Evolutionary conservation across 805 yeast species (phyloP).

Genomic region (Vanderwaltozyma tropicalis): DNA sequence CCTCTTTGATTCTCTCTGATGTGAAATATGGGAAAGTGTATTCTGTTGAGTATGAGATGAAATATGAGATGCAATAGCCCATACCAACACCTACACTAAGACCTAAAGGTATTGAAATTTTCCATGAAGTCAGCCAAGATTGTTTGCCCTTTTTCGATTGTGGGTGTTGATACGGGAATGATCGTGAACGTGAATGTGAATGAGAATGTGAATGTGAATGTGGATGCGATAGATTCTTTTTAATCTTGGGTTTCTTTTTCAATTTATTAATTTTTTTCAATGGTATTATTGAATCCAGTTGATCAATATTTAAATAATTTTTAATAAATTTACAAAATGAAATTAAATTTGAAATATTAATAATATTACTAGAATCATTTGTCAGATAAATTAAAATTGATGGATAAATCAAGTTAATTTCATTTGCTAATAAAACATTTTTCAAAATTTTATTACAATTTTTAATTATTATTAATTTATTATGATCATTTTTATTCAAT

Average conservation of each 20-base stretch:
- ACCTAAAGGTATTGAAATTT: slow-evolving; percentile 18
- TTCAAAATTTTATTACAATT: slow-evolving; percentile 1
- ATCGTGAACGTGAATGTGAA: too few relatives aligned
- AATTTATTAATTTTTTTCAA: too few relatives aligned
- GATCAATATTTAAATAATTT: too few relatives aligned
- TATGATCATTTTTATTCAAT: background rate
- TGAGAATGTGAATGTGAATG: too few relatives aligned
- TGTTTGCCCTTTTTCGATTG: background rate
- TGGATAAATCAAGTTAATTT: background rate
- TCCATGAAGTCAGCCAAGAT: slow-evolving; percentile 16
- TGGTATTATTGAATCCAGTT: too few relatives aligned
- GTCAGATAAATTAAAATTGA: background rate
- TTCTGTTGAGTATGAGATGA: slow-evolving; percentile 5
- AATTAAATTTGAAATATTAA: background rate
- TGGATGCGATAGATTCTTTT: too few relatives aligned
- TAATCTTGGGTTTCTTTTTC: too few relatives aligned
- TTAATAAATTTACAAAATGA: too few relatives aligned
- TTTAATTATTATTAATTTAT: background rate
- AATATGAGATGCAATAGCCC: slow-evolving; percentile 22
- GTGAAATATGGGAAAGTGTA: background rate
- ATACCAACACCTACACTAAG: slow-evolving; percentile 24
- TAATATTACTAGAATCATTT: background rate
- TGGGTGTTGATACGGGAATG: background rate
- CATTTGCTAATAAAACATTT: background rate
- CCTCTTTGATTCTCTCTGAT: background rate